Conservation (phyloP, 805 yeast species). For the Candida andamanensis region DNA sequence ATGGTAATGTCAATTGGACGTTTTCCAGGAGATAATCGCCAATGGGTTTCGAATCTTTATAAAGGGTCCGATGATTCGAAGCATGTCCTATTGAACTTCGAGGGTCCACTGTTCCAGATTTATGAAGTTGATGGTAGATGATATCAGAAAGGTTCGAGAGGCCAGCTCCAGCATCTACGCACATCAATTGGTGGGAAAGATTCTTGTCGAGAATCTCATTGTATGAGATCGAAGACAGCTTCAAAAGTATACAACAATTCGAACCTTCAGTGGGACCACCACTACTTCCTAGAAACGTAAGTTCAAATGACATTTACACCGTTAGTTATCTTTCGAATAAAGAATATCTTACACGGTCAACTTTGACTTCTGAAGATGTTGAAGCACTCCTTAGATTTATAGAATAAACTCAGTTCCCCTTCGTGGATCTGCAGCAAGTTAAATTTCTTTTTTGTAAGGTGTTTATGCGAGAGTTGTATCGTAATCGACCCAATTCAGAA, state of each 20-base stretch:
- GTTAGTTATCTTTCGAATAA: no score
- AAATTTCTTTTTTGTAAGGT: no score
- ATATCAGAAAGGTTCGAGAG: constrained; percentile 47
- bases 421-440: no score
- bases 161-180: constrained; percentile 81
- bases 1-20: constrained; percentile 3
- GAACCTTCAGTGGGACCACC: constrained; percentile 81
- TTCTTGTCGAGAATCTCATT: constrained; percentile 23
- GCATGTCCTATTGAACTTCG: constrained; percentile 4
- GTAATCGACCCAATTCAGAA: no score
- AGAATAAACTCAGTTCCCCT: no score
- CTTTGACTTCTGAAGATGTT: no score
- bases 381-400: no score
- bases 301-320: constrained; percentile 51
- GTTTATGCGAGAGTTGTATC: no score
- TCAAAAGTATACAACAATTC: constrained; percentile 65
- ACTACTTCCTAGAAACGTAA: constrained; percentile 68
- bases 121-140: constrained; percentile 19
- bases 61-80: constrained; percentile 10
- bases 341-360: no score
- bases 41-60: constrained; percentile 25
- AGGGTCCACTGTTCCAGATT: constrained; percentile 14
- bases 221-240: constrained; percentile 46
- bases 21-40: constrained; percentile 19
- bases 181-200: constrained; percentile 37